Evolutionary conservation across 177 flowering plant species (phyloP).

Genomic region (Vitis hybrid): DNA sequence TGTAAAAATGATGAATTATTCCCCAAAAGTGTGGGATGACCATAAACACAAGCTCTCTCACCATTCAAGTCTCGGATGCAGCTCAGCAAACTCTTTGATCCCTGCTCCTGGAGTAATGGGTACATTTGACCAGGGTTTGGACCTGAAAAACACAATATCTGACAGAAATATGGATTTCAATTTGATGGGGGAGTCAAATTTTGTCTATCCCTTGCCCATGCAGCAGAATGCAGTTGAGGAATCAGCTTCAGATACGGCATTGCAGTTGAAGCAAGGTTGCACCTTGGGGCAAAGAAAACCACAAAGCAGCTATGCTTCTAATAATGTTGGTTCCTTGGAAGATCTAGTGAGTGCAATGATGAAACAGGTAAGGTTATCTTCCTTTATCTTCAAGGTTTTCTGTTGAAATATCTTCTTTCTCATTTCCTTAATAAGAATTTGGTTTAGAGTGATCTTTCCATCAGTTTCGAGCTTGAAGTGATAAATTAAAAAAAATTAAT

Average conservation of each 20-base stretch:
- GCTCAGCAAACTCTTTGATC: slow-evolving; percentile 28
- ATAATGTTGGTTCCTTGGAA: too few species aligned
- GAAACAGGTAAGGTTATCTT: too few species aligned
- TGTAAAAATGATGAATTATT: slow-evolving; percentile 22
- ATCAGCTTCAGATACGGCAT: background rate
- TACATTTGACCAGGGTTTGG: slow-evolving; percentile 25
- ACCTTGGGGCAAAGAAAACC: too few species aligned
- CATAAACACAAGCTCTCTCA: slow-evolving; percentile 24
- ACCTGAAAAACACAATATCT: slow-evolving; percentile 21
- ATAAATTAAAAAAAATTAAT: too few species aligned
- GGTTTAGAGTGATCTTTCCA: too few species aligned
- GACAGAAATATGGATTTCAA: slow-evolving; percentile 26
- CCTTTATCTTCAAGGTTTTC: background rate
- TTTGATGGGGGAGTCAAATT: slow-evolving; percentile 27
- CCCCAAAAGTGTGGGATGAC: slow-evolving; percentile 20
- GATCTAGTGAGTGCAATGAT: too few species aligned
- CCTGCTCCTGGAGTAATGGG: slow-evolving; percentile 23
- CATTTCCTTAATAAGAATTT: too few species aligned
- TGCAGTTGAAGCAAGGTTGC: too few species aligned
- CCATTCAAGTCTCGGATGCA: slow-evolving; percentile 26
- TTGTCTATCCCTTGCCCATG: slow-evolving; percentile 26
- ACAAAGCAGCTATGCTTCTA: too few species aligned
- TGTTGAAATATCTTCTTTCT: background rate
- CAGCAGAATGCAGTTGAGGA: slow-evolving; percentile 29
- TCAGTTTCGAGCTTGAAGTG: background rate